A percentile compares a stretch with the other conserved stretches of the same genome.
Evolutionary conservation across 345 rosid species (phyloP).

Genomic region (Pugionium dolabratum): DNA sequence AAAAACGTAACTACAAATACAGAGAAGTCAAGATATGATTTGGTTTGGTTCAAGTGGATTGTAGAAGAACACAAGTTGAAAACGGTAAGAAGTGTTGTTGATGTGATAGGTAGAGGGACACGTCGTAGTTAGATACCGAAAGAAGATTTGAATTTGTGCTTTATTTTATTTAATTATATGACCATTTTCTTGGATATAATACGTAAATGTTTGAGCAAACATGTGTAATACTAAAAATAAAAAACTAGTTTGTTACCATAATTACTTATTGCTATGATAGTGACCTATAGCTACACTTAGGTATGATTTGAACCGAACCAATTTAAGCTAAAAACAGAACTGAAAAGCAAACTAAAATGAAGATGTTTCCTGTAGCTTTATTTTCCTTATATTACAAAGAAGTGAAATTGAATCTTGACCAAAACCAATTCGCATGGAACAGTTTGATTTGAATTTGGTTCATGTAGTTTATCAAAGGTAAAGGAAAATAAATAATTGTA

Average conservation of each 20-base stretch:
- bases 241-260: constrained; percentile 10
- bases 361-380: too few species aligned
- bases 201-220: background rate
- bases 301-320: too few species aligned
- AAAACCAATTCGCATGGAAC: background rate
- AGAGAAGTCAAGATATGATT: background rate
- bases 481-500: background rate
- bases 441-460: background rate
- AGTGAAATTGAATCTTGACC: background rate
- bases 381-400: background rate
- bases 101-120: constrained; percentile 21
- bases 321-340: background rate
- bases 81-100: constrained; percentile 25
- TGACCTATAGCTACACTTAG: background rate
- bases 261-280: background rate
- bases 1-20: background rate
- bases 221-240: background rate
- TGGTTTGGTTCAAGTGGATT: constrained; percentile 7
- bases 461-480: background rate
- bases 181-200: too few species aligned
- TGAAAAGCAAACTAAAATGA: background rate
- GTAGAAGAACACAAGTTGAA: constrained; percentile 22
- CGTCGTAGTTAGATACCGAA: constrained; percentile 16
- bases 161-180: too few species aligned
- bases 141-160: background rate